Percentiles rank a stretch among this genome's conserved stretches.
Conservation (phyloP, 768 basidiomycete species). For the Sarcodon aspratus region DNA sequence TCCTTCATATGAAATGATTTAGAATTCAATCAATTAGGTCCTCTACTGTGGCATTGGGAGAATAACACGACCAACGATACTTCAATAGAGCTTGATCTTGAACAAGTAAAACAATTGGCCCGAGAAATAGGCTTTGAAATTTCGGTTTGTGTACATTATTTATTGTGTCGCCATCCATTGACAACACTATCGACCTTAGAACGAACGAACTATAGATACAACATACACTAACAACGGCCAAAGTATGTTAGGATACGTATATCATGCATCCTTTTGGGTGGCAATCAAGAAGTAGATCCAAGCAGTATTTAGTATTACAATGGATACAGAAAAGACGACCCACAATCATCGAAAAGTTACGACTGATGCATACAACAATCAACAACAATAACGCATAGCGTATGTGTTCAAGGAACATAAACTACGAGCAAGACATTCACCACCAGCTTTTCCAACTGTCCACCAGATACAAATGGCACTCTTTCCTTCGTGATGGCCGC, state of each 20-base stretch:
- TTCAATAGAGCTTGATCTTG: conserved; percentile 82
- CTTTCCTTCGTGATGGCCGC: conserved; percentile 50
- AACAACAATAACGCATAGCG: conserved; percentile 1
- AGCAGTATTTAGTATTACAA: no score
- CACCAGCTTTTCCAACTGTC: conserved; percentile 60
- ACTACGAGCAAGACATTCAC: conserved; percentile 69
- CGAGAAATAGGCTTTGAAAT: conserved; percentile 72
- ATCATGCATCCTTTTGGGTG: conserved; percentile 79
- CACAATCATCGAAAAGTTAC: not conserved
- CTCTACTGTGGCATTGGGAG: conserved; percentile 95
- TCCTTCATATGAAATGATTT: not conserved
- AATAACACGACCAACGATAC: conserved; percentile 74
- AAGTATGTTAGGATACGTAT: conserved; percentile 78
- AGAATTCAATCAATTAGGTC: conserved; percentile 31
- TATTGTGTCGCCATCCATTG: not conserved
- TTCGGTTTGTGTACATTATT: conserved; percentile 36
- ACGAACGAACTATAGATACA: conserved; percentile 69
- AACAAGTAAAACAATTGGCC: conserved; percentile 74
- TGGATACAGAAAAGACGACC: no score
- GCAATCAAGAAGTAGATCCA: conserved; percentile 32
- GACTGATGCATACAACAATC: conserved; percentile 8
- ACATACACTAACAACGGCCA: conserved; percentile 79
- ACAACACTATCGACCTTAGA: conserved; percentile 30
- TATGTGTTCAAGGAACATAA: conserved; percentile 41
- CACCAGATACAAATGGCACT: conserved; percentile 56